Evolutionary conservation across 2,329 filamentous ascomycete genomes (phyloP), one percentile per base, ranked within the genome.

Genomic region (Emmonsiellopsis sp.): DNA sequence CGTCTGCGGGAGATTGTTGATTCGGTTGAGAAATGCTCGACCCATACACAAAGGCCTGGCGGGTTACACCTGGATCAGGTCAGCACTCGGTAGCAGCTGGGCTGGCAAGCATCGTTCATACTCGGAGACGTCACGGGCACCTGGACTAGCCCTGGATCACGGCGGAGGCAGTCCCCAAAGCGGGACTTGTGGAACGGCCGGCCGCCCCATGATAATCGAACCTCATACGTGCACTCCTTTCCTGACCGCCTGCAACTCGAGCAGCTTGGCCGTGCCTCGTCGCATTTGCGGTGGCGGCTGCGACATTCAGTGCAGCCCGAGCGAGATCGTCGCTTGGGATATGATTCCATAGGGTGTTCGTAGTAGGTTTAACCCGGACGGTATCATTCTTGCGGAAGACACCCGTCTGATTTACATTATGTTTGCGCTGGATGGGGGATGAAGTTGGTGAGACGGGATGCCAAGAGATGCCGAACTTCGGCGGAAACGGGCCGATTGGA

Each of bases 271-370:
- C 53, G 52, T 39, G 33, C 21, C 47, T 59, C 57, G 45, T 59
- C 57, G 51, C 57, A 59, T 49, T 59, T 59, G 45, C 57, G 56
- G 44, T 59, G 57, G 13, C 56, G 52, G n/a, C 48, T 45, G 34
- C 57, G 56, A 32, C 57, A 59, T 49, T 58, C 54, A 6, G 53
- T 58, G 51, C 57, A 59, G 13, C 57, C 57, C n/a, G 53, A 54
- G 7, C 57, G 56, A 21, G 57, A 59, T 21, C 57, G 54, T 39
- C 54, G 56, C 44, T 56, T 58, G 13, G 5, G 44, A 33, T 27
- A 6, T 17, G 14, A 14, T 14, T 46, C n/a, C 44, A 46, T 46
- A 7, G 13, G 31, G 7, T 34, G 6, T 34, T 9, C 14, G 31
- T 33, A 8, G 31, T 13, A 45, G 43, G 8, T 21, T 1, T 31